phyloP scores from a whole-genome alignment of 176 grass and related monocot genomes.

The Miscanthus lutarioriparius region DNA sequence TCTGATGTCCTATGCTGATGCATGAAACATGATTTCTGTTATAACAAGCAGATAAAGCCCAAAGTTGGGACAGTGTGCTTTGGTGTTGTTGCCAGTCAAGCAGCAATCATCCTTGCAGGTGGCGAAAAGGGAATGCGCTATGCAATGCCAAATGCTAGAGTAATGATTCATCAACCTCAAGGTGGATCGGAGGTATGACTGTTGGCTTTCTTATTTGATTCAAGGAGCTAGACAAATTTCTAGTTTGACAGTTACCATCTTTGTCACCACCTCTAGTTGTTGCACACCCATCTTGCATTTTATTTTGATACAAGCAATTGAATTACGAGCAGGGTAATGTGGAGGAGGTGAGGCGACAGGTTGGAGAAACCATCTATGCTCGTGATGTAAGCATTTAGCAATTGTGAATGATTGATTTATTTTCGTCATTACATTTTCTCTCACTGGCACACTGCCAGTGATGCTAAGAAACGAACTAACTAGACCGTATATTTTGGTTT shows the following conservation, averaged over 20 bases:
- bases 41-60: conserved; percentile 73
- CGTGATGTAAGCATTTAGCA: conserved; percentile 56
- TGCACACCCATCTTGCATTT: conserved; percentile 15
- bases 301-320: conserved; percentile 18
- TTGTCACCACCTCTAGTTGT: not conserved
- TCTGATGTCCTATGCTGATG: conserved; percentile 25
- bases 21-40: conserved; percentile 9
- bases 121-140: conserved; percentile 98
- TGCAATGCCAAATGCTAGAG: conserved; percentile 93
- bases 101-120: conserved; percentile 80
- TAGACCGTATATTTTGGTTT: conserved; percentile 16
- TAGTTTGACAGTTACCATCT: not conserved
- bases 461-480: not conserved
- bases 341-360: conserved; percentile 75
- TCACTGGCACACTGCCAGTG: not conserved
- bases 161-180: conserved; percentile 99
- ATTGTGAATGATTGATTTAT: not conserved
- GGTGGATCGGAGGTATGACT: conserved; percentile 73
- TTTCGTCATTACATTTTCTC: conserved; percentile 14
- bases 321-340: conserved; percentile 55
- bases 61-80: conserved; percentile 92
- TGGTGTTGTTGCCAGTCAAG: conserved; percentile 91
- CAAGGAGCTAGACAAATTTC: not conserved
- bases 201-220: conserved; percentile 12
- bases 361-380: conserved; percentile 74